These are phyloP conservation scores for Hansenula anomala DNA, from an alignment of 1,139 yeast species.

Conservation along the genomic window DNA sequence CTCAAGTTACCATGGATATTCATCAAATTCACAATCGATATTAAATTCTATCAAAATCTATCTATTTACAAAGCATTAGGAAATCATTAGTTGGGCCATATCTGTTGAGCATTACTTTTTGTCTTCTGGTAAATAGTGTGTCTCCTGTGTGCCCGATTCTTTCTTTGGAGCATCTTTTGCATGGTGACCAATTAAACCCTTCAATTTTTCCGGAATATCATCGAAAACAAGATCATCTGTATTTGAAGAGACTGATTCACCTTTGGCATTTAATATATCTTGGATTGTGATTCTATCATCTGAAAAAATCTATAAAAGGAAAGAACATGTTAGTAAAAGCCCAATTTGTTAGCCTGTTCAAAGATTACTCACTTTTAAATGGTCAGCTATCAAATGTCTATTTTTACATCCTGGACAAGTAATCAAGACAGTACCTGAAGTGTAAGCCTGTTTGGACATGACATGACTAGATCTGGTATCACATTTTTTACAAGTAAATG, in stretches of 20 bases:
- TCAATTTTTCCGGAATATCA: constrained; percentile 67
- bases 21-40: no score
- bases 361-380: constrained; percentile 45
- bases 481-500: constrained; percentile 91
- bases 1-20: no score
- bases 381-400: constrained; percentile 91
- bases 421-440: constrained; percentile 79
- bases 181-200: constrained; percentile 50
- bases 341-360: no score
- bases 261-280: constrained; percentile 72
- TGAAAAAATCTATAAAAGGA: constrained; percentile 48
- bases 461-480: constrained; percentile 78
- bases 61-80: neutral
- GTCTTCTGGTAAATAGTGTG: constrained; percentile 6
- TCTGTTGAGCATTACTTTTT: neutral
- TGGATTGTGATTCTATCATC: constrained; percentile 73
- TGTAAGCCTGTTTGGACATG: constrained; percentile 88
- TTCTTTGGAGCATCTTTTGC: constrained; percentile 59
- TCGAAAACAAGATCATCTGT: constrained; percentile 65
- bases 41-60: no score
- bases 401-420: constrained; percentile 90
- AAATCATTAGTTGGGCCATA: no score
- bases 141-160: constrained; percentile 7
- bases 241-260: constrained; percentile 62
- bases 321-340: constrained; percentile 13